phyloP scores from a whole-genome alignment of 768 basidiomycete species.

The Lactarius trivialis region DNA sequence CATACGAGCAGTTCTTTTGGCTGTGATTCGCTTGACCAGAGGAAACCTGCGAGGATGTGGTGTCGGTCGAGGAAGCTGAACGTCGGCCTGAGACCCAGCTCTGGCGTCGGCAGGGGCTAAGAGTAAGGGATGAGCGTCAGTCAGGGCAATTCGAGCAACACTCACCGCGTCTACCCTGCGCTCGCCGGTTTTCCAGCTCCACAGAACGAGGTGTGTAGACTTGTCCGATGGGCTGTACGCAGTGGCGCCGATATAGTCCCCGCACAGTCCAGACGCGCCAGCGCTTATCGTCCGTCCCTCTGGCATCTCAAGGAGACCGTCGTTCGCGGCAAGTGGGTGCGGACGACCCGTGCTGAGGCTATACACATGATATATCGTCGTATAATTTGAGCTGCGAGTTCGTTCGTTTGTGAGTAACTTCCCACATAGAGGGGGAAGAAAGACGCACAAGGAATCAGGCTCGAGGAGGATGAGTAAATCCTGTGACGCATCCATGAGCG shows the following conservation, averaged over 20 bases:
- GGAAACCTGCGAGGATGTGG: slow-evolving; percentile 4
- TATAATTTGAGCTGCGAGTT: background rate
- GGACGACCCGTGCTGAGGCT: background rate
- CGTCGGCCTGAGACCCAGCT: background rate
- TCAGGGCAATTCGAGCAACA: background rate
- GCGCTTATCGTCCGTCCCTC: background rate
- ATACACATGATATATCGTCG: background rate
- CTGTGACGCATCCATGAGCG: background rate
- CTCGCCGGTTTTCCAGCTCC: slow-evolving; percentile 7
- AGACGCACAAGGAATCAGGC: background rate
- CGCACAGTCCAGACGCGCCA: background rate
- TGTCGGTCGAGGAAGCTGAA: slow-evolving; percentile 6
- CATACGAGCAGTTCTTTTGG: slow-evolving; percentile 2
- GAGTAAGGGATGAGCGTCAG: background rate
- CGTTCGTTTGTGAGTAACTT: background rate
- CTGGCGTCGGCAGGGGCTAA: background rate
- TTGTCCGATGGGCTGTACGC: background rate
- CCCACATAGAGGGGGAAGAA: background rate
- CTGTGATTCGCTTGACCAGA: background rate
- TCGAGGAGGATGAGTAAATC: slow-evolving; percentile 2
- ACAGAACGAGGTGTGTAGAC: background rate
- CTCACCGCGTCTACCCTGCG: slow-evolving; percentile 3
- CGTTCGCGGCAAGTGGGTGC: background rate
- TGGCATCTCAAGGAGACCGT: background rate
- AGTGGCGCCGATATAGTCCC: background rate